Percentiles rank a stretch among this genome's conserved stretches.
Evolutionary conservation across 1,284 basidiomycete species (phyloP).

Genomic region (Apiotrichum domesticum): DNA sequence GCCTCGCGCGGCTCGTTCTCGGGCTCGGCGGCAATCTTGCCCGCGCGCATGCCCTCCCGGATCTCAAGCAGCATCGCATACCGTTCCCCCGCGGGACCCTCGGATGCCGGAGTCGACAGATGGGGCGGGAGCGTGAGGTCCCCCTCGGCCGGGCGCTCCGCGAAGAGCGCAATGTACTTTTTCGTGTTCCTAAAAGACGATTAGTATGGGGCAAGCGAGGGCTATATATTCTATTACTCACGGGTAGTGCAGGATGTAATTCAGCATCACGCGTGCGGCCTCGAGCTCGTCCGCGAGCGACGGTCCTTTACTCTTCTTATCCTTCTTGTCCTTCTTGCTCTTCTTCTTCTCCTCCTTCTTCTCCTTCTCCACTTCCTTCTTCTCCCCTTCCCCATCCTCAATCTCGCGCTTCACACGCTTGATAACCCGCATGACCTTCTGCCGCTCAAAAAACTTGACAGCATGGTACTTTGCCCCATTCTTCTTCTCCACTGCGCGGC

Average conservation of each 20-base stretch:
- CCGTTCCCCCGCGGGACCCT: slow-evolving; percentile 52
- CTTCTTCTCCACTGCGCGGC: slow-evolving; percentile 60
- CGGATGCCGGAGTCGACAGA: slow-evolving; percentile 45
- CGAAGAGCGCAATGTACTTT: slow-evolving; percentile 78
- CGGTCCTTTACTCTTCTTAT: slow-evolving; percentile 27
- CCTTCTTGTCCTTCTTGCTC: slow-evolving; percentile 31
- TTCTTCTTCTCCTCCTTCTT: slow-evolving; percentile 43
- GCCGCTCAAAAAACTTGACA: slow-evolving; percentile 81
- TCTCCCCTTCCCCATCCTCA: slow-evolving; percentile 34
- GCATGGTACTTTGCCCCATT: slow-evolving; percentile 72
- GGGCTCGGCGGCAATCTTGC: slow-evolving; percentile 58
- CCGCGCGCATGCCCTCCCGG: slow-evolving; percentile 58
- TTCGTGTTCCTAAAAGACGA: slow-evolving; percentile 58
- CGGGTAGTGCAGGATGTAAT: slow-evolving; percentile 63
- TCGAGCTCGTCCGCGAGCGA: slow-evolving; percentile 47
- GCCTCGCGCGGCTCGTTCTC: slow-evolving; percentile 47
- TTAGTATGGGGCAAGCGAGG: background rate
- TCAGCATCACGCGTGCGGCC: slow-evolving; percentile 65
- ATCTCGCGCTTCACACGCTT: slow-evolving; percentile 56
- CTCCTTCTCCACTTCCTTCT: slow-evolving; percentile 30
- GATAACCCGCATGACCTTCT: slow-evolving; percentile 70
- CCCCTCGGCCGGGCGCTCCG: slow-evolving; percentile 6
- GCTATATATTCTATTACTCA: slow-evolving; percentile 43
- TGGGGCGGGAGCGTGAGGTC: slow-evolving; percentile 46
- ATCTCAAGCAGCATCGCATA: slow-evolving; percentile 61